Evolutionary conservation across 2,329 filamentous ascomycete species (phyloP), one percentile per base, ranked within the genome.

Genomic region (Aureobasidium namibiae): DNA sequence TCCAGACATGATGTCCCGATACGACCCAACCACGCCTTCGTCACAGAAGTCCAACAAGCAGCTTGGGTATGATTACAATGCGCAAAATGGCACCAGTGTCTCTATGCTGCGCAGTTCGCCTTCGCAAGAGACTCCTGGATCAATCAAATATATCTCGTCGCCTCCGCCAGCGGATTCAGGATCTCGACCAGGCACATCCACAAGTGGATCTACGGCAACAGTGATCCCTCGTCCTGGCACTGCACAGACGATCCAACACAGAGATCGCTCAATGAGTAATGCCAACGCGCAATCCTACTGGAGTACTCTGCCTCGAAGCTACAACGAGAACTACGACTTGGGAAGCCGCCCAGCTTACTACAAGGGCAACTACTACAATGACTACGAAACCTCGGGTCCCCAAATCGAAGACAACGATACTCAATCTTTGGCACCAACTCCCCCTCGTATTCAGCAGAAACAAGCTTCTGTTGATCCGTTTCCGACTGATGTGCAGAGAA

Each of bases 391-490:
- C 16, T 13, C 38, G 8, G 31, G 31, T 3, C 29, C 38, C 1
- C 53, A 56, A 3, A 1, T 38, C 4, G 53, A 56, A 7, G 26
- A 56, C 11, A 18, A 34, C 1, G 53, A 56, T 21, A 46, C 42
- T 9, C 53, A 56, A 29, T 21, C 53, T 46, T 21, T 56, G 3
- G 53, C 46, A 0, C 41, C n/a, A n/a, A n/a, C 53, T n/a, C 46
- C 41, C 11, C 31, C 53, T 1, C 44, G 54, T 23, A 8, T 4
- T 4, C 16, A 39, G 3, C 2, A n/a, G 7, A 49, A 44, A 18
- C 54, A 58, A 18, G 54, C 54, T n/a, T 58, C 44, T 14, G 29
- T 58, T 1, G 54, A 58, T 7, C 54, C 54, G 1, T 48, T 58
- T 13, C 44, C 44, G 1, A 49, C 54, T 31, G 18, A 58, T 29